Conservation (phyloP, 306 rosid species). For the Pyrus communis region DNA sequence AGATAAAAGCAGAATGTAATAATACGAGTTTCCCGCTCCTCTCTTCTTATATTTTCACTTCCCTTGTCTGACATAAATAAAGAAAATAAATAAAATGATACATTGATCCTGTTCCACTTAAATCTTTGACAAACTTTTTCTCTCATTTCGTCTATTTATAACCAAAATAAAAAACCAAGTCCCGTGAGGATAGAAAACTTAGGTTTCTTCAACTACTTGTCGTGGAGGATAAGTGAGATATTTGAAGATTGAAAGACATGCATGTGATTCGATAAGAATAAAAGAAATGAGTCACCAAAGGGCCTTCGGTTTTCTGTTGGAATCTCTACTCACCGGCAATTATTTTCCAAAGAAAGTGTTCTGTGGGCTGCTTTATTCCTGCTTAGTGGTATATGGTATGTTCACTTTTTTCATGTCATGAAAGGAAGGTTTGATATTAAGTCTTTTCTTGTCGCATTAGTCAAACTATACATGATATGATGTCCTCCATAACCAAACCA, state of each 20-base stretch:
- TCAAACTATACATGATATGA: neutral
- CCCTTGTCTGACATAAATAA: too few species aligned
- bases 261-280: conserved; percentile 20
- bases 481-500: neutral
- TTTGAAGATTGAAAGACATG: neutral
- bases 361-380: neutral
- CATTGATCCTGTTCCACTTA: too few species aligned
- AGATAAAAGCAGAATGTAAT: too few species aligned
- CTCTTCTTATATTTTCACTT: too few species aligned
- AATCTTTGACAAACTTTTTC: too few species aligned
- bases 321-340: conserved; percentile 7
- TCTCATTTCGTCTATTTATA: too few species aligned
- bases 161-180: neutral
- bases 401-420: neutral
- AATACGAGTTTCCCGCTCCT: too few species aligned
- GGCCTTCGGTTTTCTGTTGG: neutral
- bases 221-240: neutral
- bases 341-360: neutral
- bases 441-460: neutral
- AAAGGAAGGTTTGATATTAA: neutral
- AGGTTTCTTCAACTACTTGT: neutral
- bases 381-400: neutral
- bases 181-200: neutral
- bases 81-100: too few species aligned
- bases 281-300: conserved; percentile 12